Percentiles rank a stretch among this genome's conserved stretches.
Evolutionary conservation across 2,329 filamentous ascomycete genomes (phyloP).

Genomic region (Trichoderma breve): DNA sequence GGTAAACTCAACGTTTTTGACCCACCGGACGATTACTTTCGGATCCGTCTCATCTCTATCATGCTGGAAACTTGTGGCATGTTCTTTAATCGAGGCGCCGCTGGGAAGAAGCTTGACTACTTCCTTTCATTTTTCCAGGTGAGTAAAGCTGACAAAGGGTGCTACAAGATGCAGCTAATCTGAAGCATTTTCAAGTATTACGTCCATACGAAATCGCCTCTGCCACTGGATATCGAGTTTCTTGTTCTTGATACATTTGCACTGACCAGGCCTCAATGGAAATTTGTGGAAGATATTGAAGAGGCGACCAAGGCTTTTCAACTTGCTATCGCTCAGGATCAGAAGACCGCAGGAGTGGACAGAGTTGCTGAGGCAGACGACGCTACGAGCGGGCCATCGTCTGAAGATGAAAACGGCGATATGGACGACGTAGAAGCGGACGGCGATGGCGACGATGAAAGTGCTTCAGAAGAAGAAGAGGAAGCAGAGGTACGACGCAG

Average conservation of each 20-base stretch:
- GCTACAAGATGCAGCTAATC: background rate
- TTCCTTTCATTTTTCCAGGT: constrained; percentile 94
- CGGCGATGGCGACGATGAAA: constrained; percentile 59
- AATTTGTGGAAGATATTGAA: constrained; percentile 73
- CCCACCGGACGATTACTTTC: constrained; percentile 90
- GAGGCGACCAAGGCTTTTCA: constrained; percentile 83
- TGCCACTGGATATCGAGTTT: constrained; percentile 98
- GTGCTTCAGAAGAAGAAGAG: constrained; percentile 59
- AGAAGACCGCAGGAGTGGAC: constrained; percentile 73
- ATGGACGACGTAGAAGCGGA: constrained; percentile 63
- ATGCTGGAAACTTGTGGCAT: constrained; percentile 93
- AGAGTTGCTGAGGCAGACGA: constrained; percentile 71
- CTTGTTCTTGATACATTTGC: constrained; percentile 90
- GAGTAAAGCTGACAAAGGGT: constrained; percentile 8
- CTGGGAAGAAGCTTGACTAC: constrained; percentile 96
- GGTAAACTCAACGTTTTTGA: constrained; percentile 77
- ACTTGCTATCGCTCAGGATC: constrained; percentile 85
- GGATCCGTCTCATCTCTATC: constrained; percentile 84
- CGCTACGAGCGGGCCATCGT: constrained; percentile 64
- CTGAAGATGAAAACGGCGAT: constrained; percentile 72
- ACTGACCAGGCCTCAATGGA: constrained; percentile 87
- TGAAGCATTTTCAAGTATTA: constrained; percentile 65
- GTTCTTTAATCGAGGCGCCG: constrained; percentile 89
- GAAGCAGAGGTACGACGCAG: constrained; percentile 51
- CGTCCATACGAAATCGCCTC: constrained; percentile 79